These are phyloP conservation scores for Aristolochia fimbriata DNA, from an alignment of 164 flowering plant genomes.

Conservation along the genomic window DNA sequence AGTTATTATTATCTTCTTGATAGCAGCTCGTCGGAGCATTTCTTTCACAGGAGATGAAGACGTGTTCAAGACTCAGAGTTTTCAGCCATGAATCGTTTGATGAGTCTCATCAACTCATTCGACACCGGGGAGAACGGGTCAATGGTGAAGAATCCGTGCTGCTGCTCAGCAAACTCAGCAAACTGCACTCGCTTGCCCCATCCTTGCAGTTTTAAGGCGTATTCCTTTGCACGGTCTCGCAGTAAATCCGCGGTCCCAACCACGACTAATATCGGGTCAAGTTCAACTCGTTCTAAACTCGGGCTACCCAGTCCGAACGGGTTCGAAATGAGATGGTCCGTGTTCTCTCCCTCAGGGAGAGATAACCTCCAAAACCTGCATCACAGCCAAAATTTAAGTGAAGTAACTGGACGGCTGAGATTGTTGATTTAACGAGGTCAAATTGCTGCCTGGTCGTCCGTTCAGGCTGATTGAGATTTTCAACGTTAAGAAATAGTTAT, in stretches of 20 bases:
- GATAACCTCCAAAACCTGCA: slow-evolving; percentile 69
- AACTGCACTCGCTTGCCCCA: slow-evolving; percentile 53
- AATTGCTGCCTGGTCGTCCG: background rate
- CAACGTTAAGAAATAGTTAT: too few relatives aligned
- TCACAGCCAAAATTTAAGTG: background rate
- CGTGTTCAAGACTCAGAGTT: background rate
- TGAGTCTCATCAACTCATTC: slow-evolving; percentile 27
- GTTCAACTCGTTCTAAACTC: slow-evolving; percentile 21
- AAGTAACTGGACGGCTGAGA: background rate
- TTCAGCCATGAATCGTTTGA: slow-evolving; percentile 34
- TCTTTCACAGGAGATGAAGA: too few relatives aligned
- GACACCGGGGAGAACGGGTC: slow-evolving; percentile 41
- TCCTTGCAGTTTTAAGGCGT: slow-evolving; percentile 28
- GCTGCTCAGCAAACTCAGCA: slow-evolving; percentile 55
- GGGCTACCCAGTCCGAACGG: slow-evolving; percentile 50
- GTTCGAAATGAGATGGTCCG: slow-evolving; percentile 62
- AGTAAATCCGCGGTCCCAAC: slow-evolving; percentile 46
- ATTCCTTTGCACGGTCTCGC: slow-evolving; percentile 45
- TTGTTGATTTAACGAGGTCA: background rate
- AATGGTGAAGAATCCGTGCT: slow-evolving; percentile 68
- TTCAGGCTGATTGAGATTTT: background rate
- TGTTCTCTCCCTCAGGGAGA: slow-evolving; percentile 45
- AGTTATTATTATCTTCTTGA: too few relatives aligned
- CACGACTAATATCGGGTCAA: slow-evolving; percentile 53
- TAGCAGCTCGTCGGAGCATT: too few relatives aligned